Base-by-base conservation (phyloP, 805 yeast species). In the Schwanniomyces yamadae region DNA sequence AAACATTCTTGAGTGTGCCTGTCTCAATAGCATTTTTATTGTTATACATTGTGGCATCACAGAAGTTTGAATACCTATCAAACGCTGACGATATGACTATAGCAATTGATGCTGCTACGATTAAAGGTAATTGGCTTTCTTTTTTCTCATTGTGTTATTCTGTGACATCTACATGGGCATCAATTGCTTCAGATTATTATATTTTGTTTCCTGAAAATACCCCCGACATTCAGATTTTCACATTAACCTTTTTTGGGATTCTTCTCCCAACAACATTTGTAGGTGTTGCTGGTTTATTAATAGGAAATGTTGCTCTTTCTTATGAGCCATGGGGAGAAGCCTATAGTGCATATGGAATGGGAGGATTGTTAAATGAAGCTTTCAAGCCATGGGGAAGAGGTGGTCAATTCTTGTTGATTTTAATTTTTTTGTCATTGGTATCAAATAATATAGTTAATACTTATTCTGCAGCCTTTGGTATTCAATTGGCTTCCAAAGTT, bases 91-190 rank as follows among this genome's bases (percentile, higher is more conserved):
- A 44, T 58, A 30, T 59, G 6, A 57, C 39, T 12, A 62, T 77
- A 0, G 24, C 22, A 11, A 18, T 11, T 12, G 63, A 61, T 34
- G 9, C 55, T 3, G 44, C 54, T 11, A 75, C 84, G 0, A 59
- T 75, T 4, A 67, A 69, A 34, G 95, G 95, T n/a, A 74, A 78
- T 50, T 76, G 84, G 72, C 57, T 87, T 19, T 75, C 86, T 10
- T 84, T 79, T 57, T 84, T 87, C 49, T 74, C 88, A 1, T 67
- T 86, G 37, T 71, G 81, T 28, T 85, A 84, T 51, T 80, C 95
- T 19, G 80, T 83, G 31, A 86, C 95, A 3, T 76, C 87, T 3
- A 85, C 96, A 1, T 88, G 96, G 96, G 90, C 95, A 28, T 82
- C 90, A 2, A 75, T 85, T 41, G 86, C 95, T 0, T 72, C 90